Percentiles rank a stretch among this genome's conserved stretches.
Evolutionary conservation across 257 asterid genomes (phyloP).

Genomic region (Avicennia marina): DNA sequence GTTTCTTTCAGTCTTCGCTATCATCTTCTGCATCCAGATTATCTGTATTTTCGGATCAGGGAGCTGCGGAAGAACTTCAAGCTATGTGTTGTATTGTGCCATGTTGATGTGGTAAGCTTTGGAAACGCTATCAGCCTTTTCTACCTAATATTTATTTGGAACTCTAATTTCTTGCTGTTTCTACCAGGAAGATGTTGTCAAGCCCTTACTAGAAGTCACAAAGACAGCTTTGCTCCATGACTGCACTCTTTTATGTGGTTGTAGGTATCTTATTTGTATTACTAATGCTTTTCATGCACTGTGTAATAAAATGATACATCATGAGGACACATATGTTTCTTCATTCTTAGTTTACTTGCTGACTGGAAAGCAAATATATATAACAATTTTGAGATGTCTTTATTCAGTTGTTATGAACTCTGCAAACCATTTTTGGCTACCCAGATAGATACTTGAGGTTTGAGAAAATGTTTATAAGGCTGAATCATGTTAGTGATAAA

Average conservation of each 20-base stretch:
- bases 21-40: slow-evolving; percentile 97
- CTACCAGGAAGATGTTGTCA: slow-evolving; percentile 87
- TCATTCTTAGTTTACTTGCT: no score
- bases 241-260: slow-evolving; percentile 92
- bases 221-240: slow-evolving; percentile 93
- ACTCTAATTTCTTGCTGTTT: slow-evolving; percentile 19
- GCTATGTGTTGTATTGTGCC: slow-evolving; percentile 90
- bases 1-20: slow-evolving; percentile 74
- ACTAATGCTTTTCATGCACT: not conserved
- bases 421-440: no score
- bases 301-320: no score
- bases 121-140: slow-evolving; percentile 8
- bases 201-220: slow-evolving; percentile 94
- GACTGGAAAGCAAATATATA: no score
- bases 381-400: no score
- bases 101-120: slow-evolving; percentile 84
- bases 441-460: no score
- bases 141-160: slow-evolving; percentile 5
- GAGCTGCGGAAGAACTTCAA: slow-evolving; percentile 87
- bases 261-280: slow-evolving; percentile 48
- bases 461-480: no score
- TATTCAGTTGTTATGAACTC: no score
- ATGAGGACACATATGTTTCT: no score
- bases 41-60: slow-evolving; percentile 86
- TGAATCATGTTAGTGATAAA: no score